Conservation (phyloP, 305 asterid genomes). For the Plantago lanceolata region DNA sequence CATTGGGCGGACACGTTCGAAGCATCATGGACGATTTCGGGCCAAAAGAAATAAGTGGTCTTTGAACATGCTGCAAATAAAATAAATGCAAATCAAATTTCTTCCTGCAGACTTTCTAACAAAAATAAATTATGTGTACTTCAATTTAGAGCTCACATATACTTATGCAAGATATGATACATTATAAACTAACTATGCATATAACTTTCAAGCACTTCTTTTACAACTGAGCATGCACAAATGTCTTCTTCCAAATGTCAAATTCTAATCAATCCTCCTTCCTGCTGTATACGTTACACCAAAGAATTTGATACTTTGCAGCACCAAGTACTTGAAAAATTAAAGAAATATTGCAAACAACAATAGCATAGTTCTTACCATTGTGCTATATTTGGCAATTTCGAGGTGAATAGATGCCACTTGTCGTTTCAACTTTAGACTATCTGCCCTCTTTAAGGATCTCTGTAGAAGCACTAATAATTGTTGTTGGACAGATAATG, state of each 20-base stretch:
- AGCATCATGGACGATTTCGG: conserved; percentile 87
- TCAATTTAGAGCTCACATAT: conserved; percentile 10
- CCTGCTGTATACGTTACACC: not conserved
- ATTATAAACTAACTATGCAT: not conserved
- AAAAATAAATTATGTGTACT: not conserved
- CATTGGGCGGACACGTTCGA: conserved; percentile 65
- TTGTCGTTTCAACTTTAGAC: conserved; percentile 65
- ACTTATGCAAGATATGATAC: not conserved
- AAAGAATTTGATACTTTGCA: not conserved
- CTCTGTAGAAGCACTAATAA: conserved; percentile 78
- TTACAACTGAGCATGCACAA: not conserved
- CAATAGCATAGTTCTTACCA: conserved; percentile 43
- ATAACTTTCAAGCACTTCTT: not conserved
- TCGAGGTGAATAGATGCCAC: conserved; percentile 87
- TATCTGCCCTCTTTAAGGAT: conserved; percentile 87
- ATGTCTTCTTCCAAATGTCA: not conserved
- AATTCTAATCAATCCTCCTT: not conserved
- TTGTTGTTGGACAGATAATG: conserved; percentile 80
- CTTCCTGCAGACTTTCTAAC: conserved; percentile 3
- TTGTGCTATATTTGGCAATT: conserved; percentile 74
- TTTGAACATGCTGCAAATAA: conserved; percentile 82
- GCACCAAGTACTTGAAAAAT: not conserved
- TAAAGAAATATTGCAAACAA: not conserved
- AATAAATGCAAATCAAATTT: conserved; percentile 20
- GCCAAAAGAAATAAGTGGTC: conserved; percentile 86